phyloP scores from a whole-genome alignment of 2,329 filamentous ascomycete species.

The Ceratocystis destructans region DNA sequence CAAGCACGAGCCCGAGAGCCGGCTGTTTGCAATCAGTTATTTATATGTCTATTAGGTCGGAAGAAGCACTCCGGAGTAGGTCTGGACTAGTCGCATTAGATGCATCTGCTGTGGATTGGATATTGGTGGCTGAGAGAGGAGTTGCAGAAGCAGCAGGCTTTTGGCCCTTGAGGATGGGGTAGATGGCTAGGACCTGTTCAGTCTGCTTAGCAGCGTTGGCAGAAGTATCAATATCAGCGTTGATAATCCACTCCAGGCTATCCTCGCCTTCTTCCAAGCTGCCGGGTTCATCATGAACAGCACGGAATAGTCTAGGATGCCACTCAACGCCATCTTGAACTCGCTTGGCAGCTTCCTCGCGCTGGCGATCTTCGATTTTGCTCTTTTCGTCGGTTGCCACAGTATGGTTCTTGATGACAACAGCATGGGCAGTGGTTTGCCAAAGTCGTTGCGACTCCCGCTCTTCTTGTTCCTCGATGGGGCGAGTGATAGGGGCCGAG shows the following conservation, averaged over 20 bases:
- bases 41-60: conserved; percentile 18
- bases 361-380: conserved; percentile 85
- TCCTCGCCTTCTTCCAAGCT: conserved; percentile 69
- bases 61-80: conserved; percentile 11
- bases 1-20: background rate
- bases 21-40: background rate
- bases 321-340: conserved; percentile 70
- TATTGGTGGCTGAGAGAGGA: conserved; percentile 35
- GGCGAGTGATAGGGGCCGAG: conserved; percentile 57
- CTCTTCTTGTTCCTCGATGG: conserved; percentile 73
- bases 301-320: conserved; percentile 74
- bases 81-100: background rate
- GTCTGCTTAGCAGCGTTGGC: conserved; percentile 45
- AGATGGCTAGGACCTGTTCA: conserved; percentile 74
- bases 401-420: conserved; percentile 75
- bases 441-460: conserved; percentile 84
- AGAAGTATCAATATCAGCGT: conserved; percentile 60
- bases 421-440: conserved; percentile 65
- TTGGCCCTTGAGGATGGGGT: conserved; percentile 72
- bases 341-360: conserved; percentile 72
- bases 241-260: conserved; percentile 88
- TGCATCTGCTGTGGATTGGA: background rate
- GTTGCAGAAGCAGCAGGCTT: conserved; percentile 39
- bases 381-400: conserved; percentile 89
- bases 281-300: conserved; percentile 55